Evolutionary conservation across 148 eudicot species (phyloP).

Genomic region (Oxyria digyna): DNA sequence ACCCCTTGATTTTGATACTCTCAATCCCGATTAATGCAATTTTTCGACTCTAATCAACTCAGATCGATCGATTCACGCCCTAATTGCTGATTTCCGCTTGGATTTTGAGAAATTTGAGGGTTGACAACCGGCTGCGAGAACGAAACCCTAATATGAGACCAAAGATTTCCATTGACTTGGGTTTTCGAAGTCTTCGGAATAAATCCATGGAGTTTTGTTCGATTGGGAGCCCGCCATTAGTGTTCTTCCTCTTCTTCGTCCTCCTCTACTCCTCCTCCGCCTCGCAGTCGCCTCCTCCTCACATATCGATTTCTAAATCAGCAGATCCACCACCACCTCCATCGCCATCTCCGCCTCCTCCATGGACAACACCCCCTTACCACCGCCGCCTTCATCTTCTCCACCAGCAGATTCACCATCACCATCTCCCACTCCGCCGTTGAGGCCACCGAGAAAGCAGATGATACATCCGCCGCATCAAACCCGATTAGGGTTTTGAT

Average conservation of each 20-base stretch:
- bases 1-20: too few relatives aligned
- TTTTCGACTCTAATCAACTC: background rate
- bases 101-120: background rate
- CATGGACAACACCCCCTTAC: too few relatives aligned
- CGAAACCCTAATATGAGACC: background rate
- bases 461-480: background rate
- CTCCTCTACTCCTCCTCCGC: background rate
- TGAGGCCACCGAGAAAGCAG: background rate
- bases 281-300: background rate
- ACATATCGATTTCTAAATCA: background rate
- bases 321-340: background rate
- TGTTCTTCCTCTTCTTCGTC: background rate
- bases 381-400: too few relatives aligned
- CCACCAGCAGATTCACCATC: background rate
- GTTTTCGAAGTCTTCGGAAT: background rate
- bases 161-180: constrained; percentile 3
- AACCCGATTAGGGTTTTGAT: too few relatives aligned
- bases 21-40: background rate
- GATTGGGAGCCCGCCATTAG: constrained; percentile 24
- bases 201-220: constrained; percentile 3
- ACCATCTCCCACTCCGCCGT: background rate
- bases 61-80: background rate
- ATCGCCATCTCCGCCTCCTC: background rate
- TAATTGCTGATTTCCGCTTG: background rate
- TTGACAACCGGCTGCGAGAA: constrained; percentile 14